Evolutionary conservation across 1,139 yeast genomes (phyloP), one percentile per base, ranked within the genome.

Genomic region (Debaryomyces nepalensis): DNA sequence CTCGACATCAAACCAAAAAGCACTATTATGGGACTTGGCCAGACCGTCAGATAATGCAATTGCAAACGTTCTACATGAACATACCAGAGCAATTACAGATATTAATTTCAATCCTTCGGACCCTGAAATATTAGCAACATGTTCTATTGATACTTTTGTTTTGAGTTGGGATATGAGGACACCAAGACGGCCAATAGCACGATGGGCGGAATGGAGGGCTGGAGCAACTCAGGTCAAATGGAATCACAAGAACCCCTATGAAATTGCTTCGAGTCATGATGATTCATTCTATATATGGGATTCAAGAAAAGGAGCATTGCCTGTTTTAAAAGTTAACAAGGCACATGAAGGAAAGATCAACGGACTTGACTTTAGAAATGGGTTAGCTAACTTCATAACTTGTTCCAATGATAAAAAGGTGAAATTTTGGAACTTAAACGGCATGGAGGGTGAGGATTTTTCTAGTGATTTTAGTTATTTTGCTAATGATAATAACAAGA

Each of bases 201-300:
- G 83, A 39, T 90, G 89, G 70, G 90, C 97, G 5, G 97, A 91
- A 57, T 93, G 97, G 95, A 70, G 88, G 46, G 95, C 97, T 0
- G 95, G 95, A 1, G 95, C 97, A 1, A 82, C 95, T 0, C 98
- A 91, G 60, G 97, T 90, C 11, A 90, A 91, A 61, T 93, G 98
- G 98, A 89, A 86, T 58, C 82, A 82, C 50, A 72, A 75, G 39
- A 84, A 91, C 54, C 82, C 90, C 2, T 77, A 84, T 56, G 78
- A 90, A 34, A 60, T 93, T 24, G 97, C 97, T 0, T 84, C 95
- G 1, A 76, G 95, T 18, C 99, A 93, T 58, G 96, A 89, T 54
- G 80, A 84, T 53, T 75, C 81, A 37, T 78, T 91, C 37, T 82
- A 82, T 49, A 68, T 93, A 1, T 93, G 99, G 99, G 99, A 93